Base-by-base conservation (phyloP, 345 rosid species). In the Bruguiera sexangula region DNA sequence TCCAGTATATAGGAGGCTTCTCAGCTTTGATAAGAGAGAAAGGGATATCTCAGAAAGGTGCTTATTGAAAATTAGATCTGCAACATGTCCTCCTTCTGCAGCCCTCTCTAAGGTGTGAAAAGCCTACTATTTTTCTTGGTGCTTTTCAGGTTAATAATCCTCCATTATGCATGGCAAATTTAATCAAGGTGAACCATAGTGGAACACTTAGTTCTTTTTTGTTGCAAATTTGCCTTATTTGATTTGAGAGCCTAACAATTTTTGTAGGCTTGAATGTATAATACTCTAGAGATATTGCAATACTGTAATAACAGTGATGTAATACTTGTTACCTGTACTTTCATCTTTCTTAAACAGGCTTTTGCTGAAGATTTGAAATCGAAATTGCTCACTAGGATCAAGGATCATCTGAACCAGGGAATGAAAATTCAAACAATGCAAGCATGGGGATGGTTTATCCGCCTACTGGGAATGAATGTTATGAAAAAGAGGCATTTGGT, bases 381-480 rank as follows among this genome's bases (percentile, higher is more conserved):
- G 69, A 80, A 61, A 20, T 69, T 85, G 75, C 82, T 83, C 29
- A 3, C 52, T 27, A 61, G 56, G 72, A 85, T 85, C 85, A 83
- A 77, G 76, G 76, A 72, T 70, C 76, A 78, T 75, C 72, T 79
- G 54, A 81, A 79, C 67, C 81, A 75, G 65, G 82, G 86, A 43
- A 66, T 75, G 80, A 85, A 83, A 76, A 60, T 85, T 68, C 85
- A 83, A 77, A 50, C 80, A 53, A 22, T 87, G 64, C 87, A 74
- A 73, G 86, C 89, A 21, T 87, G 89, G 92, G 79, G 86, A 51
- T 85, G 92, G 87, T 82, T 76, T 69, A 81, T 87, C 51, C 71
- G 83, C 50, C 62, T 87, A 46, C 67, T 80, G 34, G 91, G 87
- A 62, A 73, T 74, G 68, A 73, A 62, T 32, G 85, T 78, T 61